Percentiles rank a stretch among this genome's conserved stretches.
These are phyloP conservation scores for Fusarium fujikuroi DNA, from an alignment of 2,329 filamentous ascomycete species.

Conservation along the genomic window DNA sequence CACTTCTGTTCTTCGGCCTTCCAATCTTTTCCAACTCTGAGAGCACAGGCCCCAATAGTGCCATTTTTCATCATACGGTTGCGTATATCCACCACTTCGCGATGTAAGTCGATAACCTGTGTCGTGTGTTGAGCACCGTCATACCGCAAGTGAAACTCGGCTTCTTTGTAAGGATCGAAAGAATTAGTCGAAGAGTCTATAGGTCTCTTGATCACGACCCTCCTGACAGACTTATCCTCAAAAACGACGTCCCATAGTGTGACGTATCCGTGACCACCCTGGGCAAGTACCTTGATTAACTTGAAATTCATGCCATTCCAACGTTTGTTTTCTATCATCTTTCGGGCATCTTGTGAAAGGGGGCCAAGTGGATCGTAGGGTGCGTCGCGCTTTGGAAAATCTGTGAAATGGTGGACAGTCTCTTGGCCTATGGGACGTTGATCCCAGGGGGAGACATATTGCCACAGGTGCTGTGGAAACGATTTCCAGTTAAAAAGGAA, in stretches of 20 bases:
- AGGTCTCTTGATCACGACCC: slow-evolving; percentile 45
- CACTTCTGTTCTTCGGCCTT: background rate
- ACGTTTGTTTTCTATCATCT: background rate
- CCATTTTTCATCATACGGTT: slow-evolving; percentile 1
- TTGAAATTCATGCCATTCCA: slow-evolving; percentile 39
- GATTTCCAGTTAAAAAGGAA: background rate
- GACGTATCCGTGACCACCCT: slow-evolving; percentile 43
- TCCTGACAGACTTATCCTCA: slow-evolving; percentile 30
- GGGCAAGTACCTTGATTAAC: slow-evolving; percentile 43
- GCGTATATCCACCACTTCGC: slow-evolving; percentile 15
- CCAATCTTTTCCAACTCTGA: slow-evolving; percentile 3
- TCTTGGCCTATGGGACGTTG: background rate
- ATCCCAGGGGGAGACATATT: background rate
- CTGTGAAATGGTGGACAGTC: background rate
- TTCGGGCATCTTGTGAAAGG: background rate
- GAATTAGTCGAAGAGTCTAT: background rate
- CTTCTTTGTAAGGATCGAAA: slow-evolving; percentile 29
- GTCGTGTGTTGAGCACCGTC: slow-evolving; percentile 42
- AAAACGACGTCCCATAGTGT: slow-evolving; percentile 40
- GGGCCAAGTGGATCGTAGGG: background rate
- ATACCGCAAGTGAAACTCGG: slow-evolving; percentile 44
- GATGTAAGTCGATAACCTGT: slow-evolving; percentile 41
- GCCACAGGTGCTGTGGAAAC: background rate
- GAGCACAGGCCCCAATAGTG: background rate
- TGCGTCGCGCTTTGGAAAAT: too few species aligned